Conservation (phyloP, 1,284 basidiomycete species). For the Cryptococcus sp. region DNA sequence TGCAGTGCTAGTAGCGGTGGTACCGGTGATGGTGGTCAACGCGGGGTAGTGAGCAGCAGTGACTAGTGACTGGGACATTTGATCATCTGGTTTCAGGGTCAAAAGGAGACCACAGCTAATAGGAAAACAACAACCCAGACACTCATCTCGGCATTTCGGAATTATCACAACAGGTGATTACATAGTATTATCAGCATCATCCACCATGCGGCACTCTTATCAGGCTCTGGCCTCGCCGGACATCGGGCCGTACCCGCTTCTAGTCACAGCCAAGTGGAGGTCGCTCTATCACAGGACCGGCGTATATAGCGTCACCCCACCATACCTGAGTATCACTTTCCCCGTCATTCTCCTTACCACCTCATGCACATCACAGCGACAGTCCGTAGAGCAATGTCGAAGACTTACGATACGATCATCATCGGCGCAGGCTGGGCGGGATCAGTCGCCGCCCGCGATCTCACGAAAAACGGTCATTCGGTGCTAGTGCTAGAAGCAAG, state of each 20-base stretch:
- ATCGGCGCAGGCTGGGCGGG: constrained; percentile 58
- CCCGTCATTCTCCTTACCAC: not conserved
- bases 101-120: too few species aligned
- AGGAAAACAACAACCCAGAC: too few species aligned
- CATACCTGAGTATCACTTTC: not conserved
- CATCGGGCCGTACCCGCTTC: not conserved
- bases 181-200: not conserved
- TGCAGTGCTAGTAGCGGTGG: too few species aligned
- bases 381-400: constrained; percentile 10
- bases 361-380: not conserved
- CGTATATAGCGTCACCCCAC: not conserved
- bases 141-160: too few species aligned
- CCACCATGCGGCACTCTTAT: constrained; percentile 1
- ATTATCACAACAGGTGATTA: not conserved
- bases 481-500: constrained; percentile 58
- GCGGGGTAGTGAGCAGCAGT: too few species aligned
- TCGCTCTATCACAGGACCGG: not conserved
- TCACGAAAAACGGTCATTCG: constrained; percentile 49
- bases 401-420: constrained; percentile 53
- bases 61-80: too few species aligned
- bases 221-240: not conserved
- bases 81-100: too few species aligned
- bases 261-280: not conserved
- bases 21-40: too few species aligned
- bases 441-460: constrained; percentile 54